A percentile compares a stretch with the other conserved stretches of the same genome.
Conservation (phyloP, 2,329 filamentous ascomycete species). For the Claviceps digitariae region DNA sequence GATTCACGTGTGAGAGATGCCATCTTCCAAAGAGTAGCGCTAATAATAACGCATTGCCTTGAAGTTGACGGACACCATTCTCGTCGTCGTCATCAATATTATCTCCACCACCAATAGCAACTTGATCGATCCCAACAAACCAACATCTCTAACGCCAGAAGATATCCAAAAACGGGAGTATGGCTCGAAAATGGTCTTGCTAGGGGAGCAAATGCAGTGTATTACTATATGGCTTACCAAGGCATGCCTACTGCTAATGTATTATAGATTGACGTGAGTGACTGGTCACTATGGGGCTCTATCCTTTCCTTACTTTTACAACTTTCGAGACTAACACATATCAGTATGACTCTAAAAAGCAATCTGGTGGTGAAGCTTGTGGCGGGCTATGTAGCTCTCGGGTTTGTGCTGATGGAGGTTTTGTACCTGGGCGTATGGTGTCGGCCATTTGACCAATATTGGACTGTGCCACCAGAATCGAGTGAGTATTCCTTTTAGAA, state of each 20-base stretch:
- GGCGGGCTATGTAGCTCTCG: constrained; percentile 29
- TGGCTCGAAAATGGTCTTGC: constrained; percentile 49
- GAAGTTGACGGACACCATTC: constrained; percentile 35
- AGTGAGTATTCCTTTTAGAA: constrained; percentile 16
- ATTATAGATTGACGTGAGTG: constrained; percentile 37
- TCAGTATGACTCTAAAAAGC: constrained; percentile 30
- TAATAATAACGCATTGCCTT: background rate
- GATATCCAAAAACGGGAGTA: constrained; percentile 27
- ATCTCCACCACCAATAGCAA: constrained; percentile 43
- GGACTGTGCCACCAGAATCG: constrained; percentile 39
- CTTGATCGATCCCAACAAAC: constrained; percentile 37
- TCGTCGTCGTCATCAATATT: constrained; percentile 42
- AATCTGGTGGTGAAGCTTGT: constrained; percentile 35
- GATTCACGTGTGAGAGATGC: constrained; percentile 12
- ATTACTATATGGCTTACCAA: constrained; percentile 44
- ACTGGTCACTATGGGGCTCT: background rate
- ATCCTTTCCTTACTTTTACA: background rate
- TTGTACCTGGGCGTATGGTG: constrained; percentile 39
- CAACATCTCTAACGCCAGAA: constrained; percentile 25
- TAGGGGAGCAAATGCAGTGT: constrained; percentile 49
- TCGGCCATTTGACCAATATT: constrained; percentile 41
- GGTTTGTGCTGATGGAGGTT: constrained; percentile 37
- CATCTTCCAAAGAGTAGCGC: background rate
- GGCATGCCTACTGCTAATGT: constrained; percentile 42
- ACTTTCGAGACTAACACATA: background rate